Evolutionary conservation across 345 rosid genomes (phyloP).

Genomic region (Camelina sativa): DNA sequence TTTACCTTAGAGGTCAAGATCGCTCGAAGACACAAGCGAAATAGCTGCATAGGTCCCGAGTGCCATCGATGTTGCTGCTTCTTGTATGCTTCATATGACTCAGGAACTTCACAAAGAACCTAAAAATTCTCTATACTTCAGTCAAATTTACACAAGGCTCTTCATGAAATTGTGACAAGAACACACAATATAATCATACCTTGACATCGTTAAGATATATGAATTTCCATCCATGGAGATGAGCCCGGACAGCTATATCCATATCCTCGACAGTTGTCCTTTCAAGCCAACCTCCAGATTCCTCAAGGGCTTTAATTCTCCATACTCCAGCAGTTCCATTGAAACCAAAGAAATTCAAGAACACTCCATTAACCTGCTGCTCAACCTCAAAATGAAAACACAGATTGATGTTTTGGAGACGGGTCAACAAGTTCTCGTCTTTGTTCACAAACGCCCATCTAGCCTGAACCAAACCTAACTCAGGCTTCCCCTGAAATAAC

Average conservation of each 20-base stretch:
- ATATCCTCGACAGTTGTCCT: constrained; percentile 86
- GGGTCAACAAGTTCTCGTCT: constrained; percentile 81
- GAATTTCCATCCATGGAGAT: constrained; percentile 87
- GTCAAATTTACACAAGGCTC: not conserved
- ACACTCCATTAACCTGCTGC: constrained; percentile 80
- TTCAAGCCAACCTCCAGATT: constrained; percentile 93
- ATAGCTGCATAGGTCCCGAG: constrained; percentile 88
- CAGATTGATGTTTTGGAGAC: constrained; percentile 80
- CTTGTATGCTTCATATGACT: constrained; percentile 85
- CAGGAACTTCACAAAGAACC: constrained; percentile 91
- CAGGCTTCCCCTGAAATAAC: constrained; percentile 63
- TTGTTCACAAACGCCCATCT: constrained; percentile 86
- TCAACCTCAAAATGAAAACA: constrained; percentile 87
- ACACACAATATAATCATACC: constrained; percentile 41
- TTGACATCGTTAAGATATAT: constrained; percentile 77
- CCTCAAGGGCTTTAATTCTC: constrained; percentile 86
- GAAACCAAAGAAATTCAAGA: constrained; percentile 82
- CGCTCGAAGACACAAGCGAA: constrained; percentile 78
- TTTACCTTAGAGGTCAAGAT: constrained; percentile 74
- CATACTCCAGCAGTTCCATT: constrained; percentile 93
- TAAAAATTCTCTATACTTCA: constrained; percentile 28
- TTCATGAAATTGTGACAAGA: constrained; percentile 14
- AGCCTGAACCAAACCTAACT: constrained; percentile 77
- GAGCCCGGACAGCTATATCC: constrained; percentile 93
- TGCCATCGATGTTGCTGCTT: constrained; percentile 95